Conservation (phyloP, 1,139 yeast species). For the Taphrina communis region DNA sequence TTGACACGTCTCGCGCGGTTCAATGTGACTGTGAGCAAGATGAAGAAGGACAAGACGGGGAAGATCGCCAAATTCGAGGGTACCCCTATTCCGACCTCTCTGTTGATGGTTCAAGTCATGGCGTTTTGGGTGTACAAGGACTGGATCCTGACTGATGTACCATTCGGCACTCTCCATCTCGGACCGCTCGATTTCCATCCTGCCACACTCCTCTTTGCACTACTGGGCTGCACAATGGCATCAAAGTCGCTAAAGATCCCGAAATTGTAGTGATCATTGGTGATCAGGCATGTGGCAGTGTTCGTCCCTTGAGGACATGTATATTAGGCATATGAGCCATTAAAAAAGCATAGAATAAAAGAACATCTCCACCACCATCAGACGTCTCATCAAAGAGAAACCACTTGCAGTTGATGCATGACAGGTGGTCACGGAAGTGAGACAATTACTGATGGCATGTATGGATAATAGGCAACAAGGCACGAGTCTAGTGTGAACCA, state of each 20-base stretch:
- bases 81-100: constrained; percentile 89
- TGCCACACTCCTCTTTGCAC: constrained; percentile 63
- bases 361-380: no score
- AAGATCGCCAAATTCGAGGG: constrained; percentile 90
- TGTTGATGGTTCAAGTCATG: constrained; percentile 74
- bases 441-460: no score
- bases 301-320: background rate
- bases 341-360: no score
- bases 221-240: constrained; percentile 90
- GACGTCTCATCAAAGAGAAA: no score
- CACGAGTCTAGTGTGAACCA: no score
- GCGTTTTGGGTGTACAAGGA: constrained; percentile 62
- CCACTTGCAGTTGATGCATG: no score
- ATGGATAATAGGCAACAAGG: no score
- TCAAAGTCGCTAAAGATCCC: constrained; percentile 90
- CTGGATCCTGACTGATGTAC: constrained; percentile 57
- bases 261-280: constrained; percentile 53
- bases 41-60: constrained; percentile 85
- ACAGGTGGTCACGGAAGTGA: no score
- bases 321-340: background rate
- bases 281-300: background rate
- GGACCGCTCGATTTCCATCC: constrained; percentile 78
- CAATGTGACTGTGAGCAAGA: constrained; percentile 88
- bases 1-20: constrained; percentile 91
- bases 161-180: constrained; percentile 66